phyloP scores from a whole-genome alignment of 768 basidiomycete species.

The Podaxis sp. region DNA sequence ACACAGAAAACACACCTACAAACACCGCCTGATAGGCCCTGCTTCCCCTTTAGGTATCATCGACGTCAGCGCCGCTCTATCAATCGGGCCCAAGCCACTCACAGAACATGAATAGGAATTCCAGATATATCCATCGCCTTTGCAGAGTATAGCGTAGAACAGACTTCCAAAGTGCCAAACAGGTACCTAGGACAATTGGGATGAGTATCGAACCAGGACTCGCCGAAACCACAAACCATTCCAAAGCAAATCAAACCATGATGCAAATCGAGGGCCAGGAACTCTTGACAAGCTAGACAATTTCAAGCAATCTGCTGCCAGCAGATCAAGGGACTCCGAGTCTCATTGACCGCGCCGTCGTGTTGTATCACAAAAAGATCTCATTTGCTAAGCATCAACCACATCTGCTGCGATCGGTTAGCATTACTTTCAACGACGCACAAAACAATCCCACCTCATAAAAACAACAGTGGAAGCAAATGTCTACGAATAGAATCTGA shows the following conservation, averaged over 20 bases:
- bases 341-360: not conserved
- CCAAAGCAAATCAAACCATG: not conserved
- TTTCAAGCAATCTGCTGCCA: not conserved
- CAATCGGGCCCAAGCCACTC: conserved; percentile 3
- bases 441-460: not conserved
- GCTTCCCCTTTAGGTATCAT: conserved; percentile 6
- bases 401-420: not conserved
- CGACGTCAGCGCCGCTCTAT: conserved; percentile 7
- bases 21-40: conserved; percentile 6
- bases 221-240: not conserved
- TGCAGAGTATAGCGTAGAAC: not conserved
- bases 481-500: not conserved
- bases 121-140: not conserved
- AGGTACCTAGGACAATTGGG: not conserved
- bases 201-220: not conserved
- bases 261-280: not conserved
- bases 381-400: not conserved
- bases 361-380: not conserved
- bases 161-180: not conserved
- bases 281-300: not conserved
- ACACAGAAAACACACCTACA: conserved; percentile 13
- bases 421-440: not conserved
- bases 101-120: not conserved
- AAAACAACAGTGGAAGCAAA: not conserved
- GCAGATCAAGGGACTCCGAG: not conserved